phyloP scores from a whole-genome alignment of 2,329 filamentous ascomycete genomes.

The Sordariomycetes sp. region DNA sequence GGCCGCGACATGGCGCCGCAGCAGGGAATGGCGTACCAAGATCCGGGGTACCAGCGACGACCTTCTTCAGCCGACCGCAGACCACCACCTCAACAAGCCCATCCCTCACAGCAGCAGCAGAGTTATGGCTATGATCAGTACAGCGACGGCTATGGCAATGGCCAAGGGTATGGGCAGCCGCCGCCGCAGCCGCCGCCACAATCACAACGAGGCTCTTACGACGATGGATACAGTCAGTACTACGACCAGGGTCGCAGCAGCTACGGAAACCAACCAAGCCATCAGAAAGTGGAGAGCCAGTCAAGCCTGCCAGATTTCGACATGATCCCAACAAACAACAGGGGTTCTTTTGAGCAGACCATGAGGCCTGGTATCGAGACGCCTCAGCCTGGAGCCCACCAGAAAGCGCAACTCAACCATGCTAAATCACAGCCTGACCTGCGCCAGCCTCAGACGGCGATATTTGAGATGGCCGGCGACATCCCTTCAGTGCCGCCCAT shows the following conservation, averaged over 20 bases:
- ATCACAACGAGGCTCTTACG: slow-evolving; percentile 7
- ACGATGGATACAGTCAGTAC: slow-evolving; percentile 1
- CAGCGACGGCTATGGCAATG: slow-evolving; percentile 18
- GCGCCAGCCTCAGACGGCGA: slow-evolving; percentile 53
- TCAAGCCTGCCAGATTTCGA: slow-evolving; percentile 33
- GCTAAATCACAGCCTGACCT: slow-evolving; percentile 62
- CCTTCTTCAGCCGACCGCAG: slow-evolving; percentile 44
- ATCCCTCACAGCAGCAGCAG: slow-evolving; percentile 1
- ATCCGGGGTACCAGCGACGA: slow-evolving; percentile 35
- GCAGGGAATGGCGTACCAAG: slow-evolving; percentile 36
- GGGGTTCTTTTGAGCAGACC: slow-evolving; percentile 38
- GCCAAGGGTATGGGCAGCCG: slow-evolving; percentile 21
- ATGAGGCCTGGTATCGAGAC: slow-evolving; percentile 29
- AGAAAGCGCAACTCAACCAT: slow-evolving; percentile 43
- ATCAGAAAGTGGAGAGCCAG: slow-evolving; percentile 4
- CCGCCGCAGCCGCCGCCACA: no score
- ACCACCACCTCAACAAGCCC: slow-evolving; percentile 35
- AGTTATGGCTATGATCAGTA: slow-evolving; percentile 13
- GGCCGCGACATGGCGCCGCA: slow-evolving; percentile 26
- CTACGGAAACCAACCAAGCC: not conserved
- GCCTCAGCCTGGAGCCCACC: slow-evolving; percentile 39
- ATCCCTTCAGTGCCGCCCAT: slow-evolving; percentile 45
- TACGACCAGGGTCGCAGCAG: slow-evolving; percentile 1
- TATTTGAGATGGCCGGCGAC: slow-evolving; percentile 66
- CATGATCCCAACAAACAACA: slow-evolving; percentile 20